Base-by-base conservation (phyloP, 768 basidiomycete genomes). In the Mycena sanguinolenta region DNA sequence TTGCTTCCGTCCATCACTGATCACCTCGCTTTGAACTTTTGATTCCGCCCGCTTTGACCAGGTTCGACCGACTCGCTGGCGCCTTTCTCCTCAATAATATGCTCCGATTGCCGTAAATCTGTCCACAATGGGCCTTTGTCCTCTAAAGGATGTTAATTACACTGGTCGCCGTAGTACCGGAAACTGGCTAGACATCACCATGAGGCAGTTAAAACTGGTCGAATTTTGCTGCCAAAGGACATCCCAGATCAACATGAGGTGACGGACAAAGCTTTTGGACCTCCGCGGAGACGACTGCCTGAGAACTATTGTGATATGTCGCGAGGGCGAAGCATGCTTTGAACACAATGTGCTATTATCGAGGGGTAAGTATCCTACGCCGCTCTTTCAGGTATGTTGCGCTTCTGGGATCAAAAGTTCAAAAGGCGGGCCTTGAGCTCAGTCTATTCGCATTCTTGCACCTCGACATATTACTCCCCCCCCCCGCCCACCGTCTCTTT, bases 291-390 rank as follows among this genome's bases (percentile, higher is more conserved):
- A 9, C 27, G n/a, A 6, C 42, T 19, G 39, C 69, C 50, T 59
- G 65, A 46, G 65, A 67, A 50, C 44, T 4, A 60, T 5, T 66
- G 68, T 73, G 68, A 73, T 25, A 50, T 27, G n/a, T n/a, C 30
- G 38, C 34, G 34, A 64, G 69, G 53, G 52, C 32, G 14, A 10
- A 65, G 79, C 80, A 80, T 79, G 74, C 79, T 81, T 81, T 69
- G 58, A 72, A 75, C 84, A 82, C 81, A 81, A 80, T 75, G 84
- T 84, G 79, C 81, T 78, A 69, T 69, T 76, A 82, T 74, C 74
- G 80, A 78, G 79, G 77, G 82, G 75, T 75, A 74, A 67, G 28
- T 72, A 23, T 34, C 63, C 67, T 65, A 70, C 73, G 32, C 62
- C 77, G 57, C 49, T 66, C 71, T 75, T 74, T 53, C 46, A 65